These are phyloP conservation scores for Thelonectria discophora DNA, from an alignment of 2,329 filamentous ascomycete genomes.

Conservation along the genomic window DNA sequence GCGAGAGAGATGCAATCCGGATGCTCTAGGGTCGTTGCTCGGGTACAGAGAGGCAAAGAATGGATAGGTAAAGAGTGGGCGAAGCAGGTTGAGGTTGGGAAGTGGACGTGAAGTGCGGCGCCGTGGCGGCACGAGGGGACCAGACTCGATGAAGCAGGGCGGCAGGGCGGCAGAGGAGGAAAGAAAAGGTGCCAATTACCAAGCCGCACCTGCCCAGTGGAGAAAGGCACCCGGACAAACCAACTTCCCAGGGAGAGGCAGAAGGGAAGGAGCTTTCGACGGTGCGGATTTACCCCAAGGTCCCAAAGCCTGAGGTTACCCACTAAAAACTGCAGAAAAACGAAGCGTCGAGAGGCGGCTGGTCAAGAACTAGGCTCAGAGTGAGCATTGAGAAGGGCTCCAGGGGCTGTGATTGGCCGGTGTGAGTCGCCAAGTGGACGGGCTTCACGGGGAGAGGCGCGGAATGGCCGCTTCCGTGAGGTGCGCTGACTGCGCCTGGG, in stretches of 20 bases:
- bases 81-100: conserved; percentile 19
- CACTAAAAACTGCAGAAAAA: not conserved
- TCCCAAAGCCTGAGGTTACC: too few relatives aligned
- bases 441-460: conserved; percentile 17
- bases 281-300: too few relatives aligned
- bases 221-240: not conserved
- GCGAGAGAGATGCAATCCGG: not conserved
- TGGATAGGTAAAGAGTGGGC: conserved; percentile 15
- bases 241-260: not conserved
- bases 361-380: conserved; percentile 16
- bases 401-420: conserved; percentile 17
- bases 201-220: conserved; percentile 11
- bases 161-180: not conserved
- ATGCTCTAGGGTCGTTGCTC: not conserved
- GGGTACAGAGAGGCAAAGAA: not conserved
- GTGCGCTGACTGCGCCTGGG: conserved; percentile 14
- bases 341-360: not conserved
- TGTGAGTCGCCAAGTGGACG: not conserved
- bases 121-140: conserved; percentile 22
- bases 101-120: conserved; percentile 20
- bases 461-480: conserved; percentile 21
- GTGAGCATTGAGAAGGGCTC: conserved; percentile 22
- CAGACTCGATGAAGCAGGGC: not conserved
- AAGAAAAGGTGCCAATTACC: conserved; percentile 18
- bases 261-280: not conserved